These are phyloP conservation scores for Sporisorium sorghi DNA, from an alignment of 1,284 basidiomycete genomes.

Conservation along the genomic window DNA sequence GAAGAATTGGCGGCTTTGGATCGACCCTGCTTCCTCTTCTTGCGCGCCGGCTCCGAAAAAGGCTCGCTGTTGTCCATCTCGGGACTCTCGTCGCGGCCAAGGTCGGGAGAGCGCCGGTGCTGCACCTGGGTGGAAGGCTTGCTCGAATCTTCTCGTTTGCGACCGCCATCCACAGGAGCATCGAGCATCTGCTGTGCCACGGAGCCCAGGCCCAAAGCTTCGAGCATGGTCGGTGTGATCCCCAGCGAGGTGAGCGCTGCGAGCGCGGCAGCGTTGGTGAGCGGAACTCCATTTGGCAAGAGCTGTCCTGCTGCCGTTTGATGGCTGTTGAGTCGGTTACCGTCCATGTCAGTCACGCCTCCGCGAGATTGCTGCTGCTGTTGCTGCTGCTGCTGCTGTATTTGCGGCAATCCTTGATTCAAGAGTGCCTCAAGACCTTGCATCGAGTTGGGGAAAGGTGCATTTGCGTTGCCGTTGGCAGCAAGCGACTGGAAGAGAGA, in stretches of 20 bases:
- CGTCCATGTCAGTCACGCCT: conserved; percentile 19
- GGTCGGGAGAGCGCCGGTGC: conserved; percentile 12
- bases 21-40: conserved; percentile 45
- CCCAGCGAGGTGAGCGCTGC: conserved; percentile 42
- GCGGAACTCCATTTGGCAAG: conserved; percentile 24
- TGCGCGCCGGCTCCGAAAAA: conserved; percentile 32
- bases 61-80: conserved; percentile 19
- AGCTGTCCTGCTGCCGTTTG: conserved; percentile 19
- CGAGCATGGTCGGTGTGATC: conserved; percentile 43
- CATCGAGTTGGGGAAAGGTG: conserved; percentile 10
- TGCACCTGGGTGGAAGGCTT: conserved; percentile 1
- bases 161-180: conserved; percentile 17
- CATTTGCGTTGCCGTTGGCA: conserved; percentile 21
- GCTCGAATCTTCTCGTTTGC: conserved; percentile 10
- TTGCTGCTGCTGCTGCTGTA: conserved; percentile 9
- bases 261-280: conserved; percentile 37
- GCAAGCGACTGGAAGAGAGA: conserved; percentile 42
- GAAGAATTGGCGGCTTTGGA: conserved; percentile 12
- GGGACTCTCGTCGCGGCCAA: conserved; percentile 20
- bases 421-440: conserved; percentile 36
- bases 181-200: conserved; percentile 47
- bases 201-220: conserved; percentile 41
- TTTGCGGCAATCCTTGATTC: conserved; percentile 24
- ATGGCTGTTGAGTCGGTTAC: conserved; percentile 4
- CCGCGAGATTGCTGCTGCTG: conserved; percentile 22